Conservation (phyloP, 2,329 filamentous ascomycete genomes). For the Albifimbria verrucaria region DNA sequence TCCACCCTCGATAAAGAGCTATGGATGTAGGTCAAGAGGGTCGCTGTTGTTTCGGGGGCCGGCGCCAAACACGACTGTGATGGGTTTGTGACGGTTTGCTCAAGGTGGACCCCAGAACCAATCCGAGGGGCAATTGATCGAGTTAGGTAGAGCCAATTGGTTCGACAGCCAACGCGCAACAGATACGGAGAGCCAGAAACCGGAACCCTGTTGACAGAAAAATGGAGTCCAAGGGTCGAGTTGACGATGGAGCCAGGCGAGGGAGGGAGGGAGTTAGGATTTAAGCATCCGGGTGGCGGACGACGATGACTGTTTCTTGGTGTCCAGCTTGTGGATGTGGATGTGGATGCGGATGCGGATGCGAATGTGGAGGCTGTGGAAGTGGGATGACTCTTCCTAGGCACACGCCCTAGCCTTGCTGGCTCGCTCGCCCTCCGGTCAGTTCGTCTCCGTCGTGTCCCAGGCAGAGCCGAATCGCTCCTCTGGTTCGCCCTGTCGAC, state of each 20-base stretch:
- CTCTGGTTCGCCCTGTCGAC: neutral
- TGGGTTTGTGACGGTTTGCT: no score
- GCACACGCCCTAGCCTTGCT: neutral
- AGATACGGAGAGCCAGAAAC: no score
- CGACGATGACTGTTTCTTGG: neutral
- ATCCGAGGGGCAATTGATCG: no score
- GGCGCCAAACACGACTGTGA: neutral
- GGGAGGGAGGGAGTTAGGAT: neutral
- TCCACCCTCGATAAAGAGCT: neutral
- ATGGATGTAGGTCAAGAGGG: no score
- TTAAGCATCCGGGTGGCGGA: neutral
- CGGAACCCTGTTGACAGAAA: no score
- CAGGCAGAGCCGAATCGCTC: neutral
- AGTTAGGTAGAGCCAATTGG: no score
- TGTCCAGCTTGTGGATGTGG: neutral
- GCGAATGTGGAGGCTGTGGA: neutral
- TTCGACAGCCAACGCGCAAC: no score
- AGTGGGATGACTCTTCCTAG: neutral
- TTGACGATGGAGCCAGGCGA: neutral
- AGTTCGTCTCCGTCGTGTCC: neutral
- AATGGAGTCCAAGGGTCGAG: neutral
- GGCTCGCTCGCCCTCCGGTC: neutral
- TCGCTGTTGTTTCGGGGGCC: neutral
- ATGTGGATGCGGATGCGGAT: neutral
- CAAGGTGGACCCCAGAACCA: no score